phyloP scores from a whole-genome alignment of 192 early-diverging fungal species.

The Powellomyces hirtus region DNA sequence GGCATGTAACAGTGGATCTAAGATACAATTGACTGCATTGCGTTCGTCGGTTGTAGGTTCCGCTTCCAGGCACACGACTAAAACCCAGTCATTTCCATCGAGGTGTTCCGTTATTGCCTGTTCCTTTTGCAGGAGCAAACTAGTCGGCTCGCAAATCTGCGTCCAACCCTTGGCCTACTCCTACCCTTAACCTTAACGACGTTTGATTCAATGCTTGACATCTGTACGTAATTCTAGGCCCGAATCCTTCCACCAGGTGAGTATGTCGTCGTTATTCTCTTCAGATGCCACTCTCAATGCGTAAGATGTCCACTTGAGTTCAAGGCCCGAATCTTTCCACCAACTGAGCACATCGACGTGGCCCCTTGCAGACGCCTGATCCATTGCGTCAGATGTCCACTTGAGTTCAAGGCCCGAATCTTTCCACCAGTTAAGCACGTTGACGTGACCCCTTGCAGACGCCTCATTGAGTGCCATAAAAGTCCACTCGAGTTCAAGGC shows the following conservation, averaged over 20 bases:
- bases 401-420: background rate
- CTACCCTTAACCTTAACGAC: too few species aligned
- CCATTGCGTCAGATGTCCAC: background rate
- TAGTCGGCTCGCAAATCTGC: too few species aligned
- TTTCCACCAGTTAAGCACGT: slow-evolving; percentile 5
- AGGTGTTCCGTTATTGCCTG: too few species aligned
- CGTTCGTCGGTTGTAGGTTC: too few species aligned
- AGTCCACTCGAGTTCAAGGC: slow-evolving; percentile 11
- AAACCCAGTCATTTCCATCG: too few species aligned
- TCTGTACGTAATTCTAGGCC: background rate
- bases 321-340: slow-evolving; percentile 10
- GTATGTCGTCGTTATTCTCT: background rate
- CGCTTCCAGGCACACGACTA: too few species aligned
- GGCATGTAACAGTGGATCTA: too few species aligned
- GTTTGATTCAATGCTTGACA: too few species aligned
- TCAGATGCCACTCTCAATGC: background rate
- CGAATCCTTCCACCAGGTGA: background rate
- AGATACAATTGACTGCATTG: too few species aligned
- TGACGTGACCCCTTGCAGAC: background rate
- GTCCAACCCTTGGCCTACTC: too few species aligned
- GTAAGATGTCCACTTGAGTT: background rate
- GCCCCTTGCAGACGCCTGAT: too few species aligned
- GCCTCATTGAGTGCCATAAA: background rate
- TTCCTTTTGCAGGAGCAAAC: too few species aligned
- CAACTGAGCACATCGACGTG: background rate